A percentile compares a stretch with the other conserved stretches of the same genome.
Evolutionary conservation across 257 asterid species (phyloP).

Genomic region (Primulina eburnea): DNA sequence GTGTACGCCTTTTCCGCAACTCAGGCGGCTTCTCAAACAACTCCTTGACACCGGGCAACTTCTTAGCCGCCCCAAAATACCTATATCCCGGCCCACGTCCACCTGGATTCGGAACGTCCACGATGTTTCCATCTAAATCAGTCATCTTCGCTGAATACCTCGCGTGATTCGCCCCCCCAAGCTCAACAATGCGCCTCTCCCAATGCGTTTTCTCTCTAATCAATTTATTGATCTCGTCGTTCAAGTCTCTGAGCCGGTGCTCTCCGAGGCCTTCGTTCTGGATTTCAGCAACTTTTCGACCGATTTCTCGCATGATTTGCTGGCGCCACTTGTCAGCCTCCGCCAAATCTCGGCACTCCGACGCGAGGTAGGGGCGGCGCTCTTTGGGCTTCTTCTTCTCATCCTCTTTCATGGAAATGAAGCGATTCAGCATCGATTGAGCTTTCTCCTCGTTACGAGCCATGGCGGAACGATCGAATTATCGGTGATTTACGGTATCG

Average conservation of each 20-base stretch:
- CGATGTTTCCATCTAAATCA: constrained; percentile 93
- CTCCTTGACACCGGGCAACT: constrained; percentile 94
- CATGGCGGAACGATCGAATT: constrained; percentile 50
- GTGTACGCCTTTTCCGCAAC: constrained; percentile 82
- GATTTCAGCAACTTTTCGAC: constrained; percentile 84
- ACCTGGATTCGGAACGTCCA: constrained; percentile 93
- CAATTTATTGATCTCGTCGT: constrained; percentile 92
- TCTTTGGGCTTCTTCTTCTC: constrained; percentile 89
- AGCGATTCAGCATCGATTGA: constrained; percentile 89
- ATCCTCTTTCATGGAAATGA: constrained; percentile 81
- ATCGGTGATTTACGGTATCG: constrained; percentile 16
- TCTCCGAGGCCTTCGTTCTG: constrained; percentile 96
- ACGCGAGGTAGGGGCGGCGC: constrained; percentile 92
- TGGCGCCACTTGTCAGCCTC: constrained; percentile 99
- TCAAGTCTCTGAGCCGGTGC: constrained; percentile 82
- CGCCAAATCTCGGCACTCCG: constrained; percentile 93
- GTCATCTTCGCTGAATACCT: constrained; percentile 85
- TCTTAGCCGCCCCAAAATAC: constrained; percentile 96
- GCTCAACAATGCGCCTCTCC: constrained; percentile 90
- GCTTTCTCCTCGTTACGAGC: constrained; percentile 99
- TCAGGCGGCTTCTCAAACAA: constrained; percentile 96
- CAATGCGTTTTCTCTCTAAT: constrained; percentile 86
- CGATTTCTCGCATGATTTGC: constrained; percentile 93
- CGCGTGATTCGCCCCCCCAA: constrained; percentile 76
- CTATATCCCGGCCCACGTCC: constrained; percentile 97